These are phyloP conservation scores for Yamadazyma conglobata DNA, from an alignment of 1,139 yeast species.

Conservation along the genomic window DNA sequence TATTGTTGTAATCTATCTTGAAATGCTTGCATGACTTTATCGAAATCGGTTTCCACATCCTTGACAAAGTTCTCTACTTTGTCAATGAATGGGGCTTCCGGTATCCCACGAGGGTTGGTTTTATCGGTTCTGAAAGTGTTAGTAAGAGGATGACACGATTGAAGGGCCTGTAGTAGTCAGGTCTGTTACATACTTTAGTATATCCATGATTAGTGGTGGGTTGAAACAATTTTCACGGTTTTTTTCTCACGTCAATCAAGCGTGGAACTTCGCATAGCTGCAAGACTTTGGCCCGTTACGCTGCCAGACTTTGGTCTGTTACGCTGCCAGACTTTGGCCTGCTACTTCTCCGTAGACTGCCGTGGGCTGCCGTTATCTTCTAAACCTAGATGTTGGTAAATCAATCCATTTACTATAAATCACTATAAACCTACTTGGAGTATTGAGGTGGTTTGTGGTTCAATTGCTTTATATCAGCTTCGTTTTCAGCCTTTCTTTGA, in stretches of 20 bases:
- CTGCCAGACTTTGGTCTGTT: too few relatives aligned
- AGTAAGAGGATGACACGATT: slow-evolving; percentile 13
- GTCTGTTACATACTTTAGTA: slow-evolving; percentile 19
- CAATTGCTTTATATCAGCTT: slow-evolving; percentile 11
- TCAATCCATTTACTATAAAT: too few relatives aligned
- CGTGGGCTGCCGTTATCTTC: too few relatives aligned
- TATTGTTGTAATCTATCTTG: slow-evolving; percentile 80
- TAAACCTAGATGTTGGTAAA: too few relatives aligned
- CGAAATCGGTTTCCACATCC: slow-evolving; percentile 66
- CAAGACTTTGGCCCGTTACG: too few relatives aligned
- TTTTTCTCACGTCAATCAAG: too few relatives aligned
- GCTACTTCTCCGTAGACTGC: too few relatives aligned
- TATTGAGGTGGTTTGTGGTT: slow-evolving; percentile 7
- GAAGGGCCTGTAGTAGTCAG: background rate
- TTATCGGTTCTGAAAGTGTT: slow-evolving; percentile 43
- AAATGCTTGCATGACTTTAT: slow-evolving; percentile 61
- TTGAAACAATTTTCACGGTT: slow-evolving; percentile 2
- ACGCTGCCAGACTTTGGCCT: too few relatives aligned
- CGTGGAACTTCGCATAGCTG: too few relatives aligned
- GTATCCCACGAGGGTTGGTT: slow-evolving; percentile 89
- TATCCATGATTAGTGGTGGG: slow-evolving; percentile 14
- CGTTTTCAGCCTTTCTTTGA: slow-evolving; percentile 42
- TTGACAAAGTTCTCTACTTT: slow-evolving; percentile 73
- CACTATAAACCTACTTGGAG: too few relatives aligned
- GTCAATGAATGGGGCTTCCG: slow-evolving; percentile 92